Base-by-base conservation (phyloP, 208 protist genomes). In the Angomonas deanei region DNA sequence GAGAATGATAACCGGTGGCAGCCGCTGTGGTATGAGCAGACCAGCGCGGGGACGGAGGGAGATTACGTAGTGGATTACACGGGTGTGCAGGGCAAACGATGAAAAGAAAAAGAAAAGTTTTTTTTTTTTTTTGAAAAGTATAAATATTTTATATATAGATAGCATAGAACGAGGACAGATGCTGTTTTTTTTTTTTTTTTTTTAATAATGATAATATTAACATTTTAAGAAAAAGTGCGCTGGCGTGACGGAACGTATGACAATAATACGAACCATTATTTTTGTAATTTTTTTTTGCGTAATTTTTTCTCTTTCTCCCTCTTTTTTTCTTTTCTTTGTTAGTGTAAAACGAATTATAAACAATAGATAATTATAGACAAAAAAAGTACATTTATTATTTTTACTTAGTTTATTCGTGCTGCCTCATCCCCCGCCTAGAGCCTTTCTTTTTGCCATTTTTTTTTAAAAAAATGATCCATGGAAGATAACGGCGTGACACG, bases 1-100 rank as follows among this genome's bases (percentile, higher is more conserved):
- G 70, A 66, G 34, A 90, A 92, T 47, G 67, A 64, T 0, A 92
- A 91, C 46, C 77, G 88, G 31, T 94, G 88, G 88, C 88, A 94
- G 65, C 82, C 82, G 0, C 73, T 92, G 24, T 94, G 88, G 88
- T 92, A 90, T 61, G 80, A 88, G 52, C 31, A 58, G 28, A 56
- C n/a, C 4, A 31, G 30, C n/a, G 11, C 5, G 30, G 50, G 23
- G 17, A 5, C 15, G 23, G 6, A 17, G 5, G 50, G 28, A 56
- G 23, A 10, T n/a, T 56, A 33, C 3, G 30, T 32, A 8, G 19
- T 56, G 28, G 47, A 15, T 24, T 28, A 15, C 23, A 53, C 47
- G 5, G 36, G 36, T 23, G n/a, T 24, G 21, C 47, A 53, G 23
- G n/a, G 21, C 5, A 53, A 15, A 26, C 47, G 21, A 10, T 32